Percentiles rank a stretch among this genome's conserved stretches.
Conservation (phyloP, 140 eudicot species). For the Anethum foeniculum region DNA sequence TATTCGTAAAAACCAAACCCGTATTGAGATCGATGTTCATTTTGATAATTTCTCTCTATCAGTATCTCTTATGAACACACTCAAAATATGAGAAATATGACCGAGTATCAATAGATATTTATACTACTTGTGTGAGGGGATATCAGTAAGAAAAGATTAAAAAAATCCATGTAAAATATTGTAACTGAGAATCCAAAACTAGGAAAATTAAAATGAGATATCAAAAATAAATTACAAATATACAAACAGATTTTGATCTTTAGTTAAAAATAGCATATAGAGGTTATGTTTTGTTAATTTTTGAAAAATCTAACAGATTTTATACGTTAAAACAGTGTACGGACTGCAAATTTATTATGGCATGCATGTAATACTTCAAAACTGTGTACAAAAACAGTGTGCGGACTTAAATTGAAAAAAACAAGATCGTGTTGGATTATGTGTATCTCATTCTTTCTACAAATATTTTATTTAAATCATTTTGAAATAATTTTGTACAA, state of each 20-base stretch:
- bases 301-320: neutral
- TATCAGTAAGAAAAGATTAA: too few relatives aligned
- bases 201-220: neutral
- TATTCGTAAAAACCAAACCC: neutral
- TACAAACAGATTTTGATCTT: neutral
- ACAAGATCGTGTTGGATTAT: neutral
- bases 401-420: neutral
- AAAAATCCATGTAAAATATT: neutral
- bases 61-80: neutral
- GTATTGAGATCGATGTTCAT: slow-evolving; percentile 5
- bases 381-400: neutral
- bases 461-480: neutral
- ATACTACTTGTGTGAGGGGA: neutral
- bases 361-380: neutral
- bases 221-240: neutral
- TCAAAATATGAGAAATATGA: neutral
- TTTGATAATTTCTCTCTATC: neutral
- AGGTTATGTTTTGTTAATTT: neutral
- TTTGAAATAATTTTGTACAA: neutral
- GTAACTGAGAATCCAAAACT: neutral
- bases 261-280: neutral
- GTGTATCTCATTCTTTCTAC: neutral
- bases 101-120: neutral
- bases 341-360: neutral
- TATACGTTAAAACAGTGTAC: neutral